Conservation (phyloP, 345 rosid species). For the Ceriops tagal region DNA sequence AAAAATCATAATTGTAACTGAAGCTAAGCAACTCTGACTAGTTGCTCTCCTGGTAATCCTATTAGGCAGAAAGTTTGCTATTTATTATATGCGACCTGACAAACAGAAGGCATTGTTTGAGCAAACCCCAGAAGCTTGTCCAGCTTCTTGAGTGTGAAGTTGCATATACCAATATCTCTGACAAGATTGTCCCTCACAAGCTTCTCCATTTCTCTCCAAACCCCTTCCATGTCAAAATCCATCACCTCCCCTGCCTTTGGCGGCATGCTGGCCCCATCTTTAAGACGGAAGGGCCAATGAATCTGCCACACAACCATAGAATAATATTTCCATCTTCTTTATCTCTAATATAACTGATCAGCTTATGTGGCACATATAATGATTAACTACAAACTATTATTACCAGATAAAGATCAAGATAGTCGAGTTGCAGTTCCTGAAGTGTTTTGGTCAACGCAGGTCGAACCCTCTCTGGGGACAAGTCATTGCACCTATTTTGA, state of each 20-base stretch:
- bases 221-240: slow-evolving; percentile 55
- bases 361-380: no score
- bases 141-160: slow-evolving; percentile 50
- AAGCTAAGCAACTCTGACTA: background rate
- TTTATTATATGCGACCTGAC: slow-evolving; percentile 29
- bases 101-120: slow-evolving; percentile 41
- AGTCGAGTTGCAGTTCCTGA: slow-evolving; percentile 50
- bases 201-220: slow-evolving; percentile 64
- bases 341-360: no score
- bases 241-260: slow-evolving; percentile 40
- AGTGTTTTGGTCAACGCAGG: slow-evolving; percentile 46
- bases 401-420: slow-evolving; percentile 55
- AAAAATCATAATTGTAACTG: background rate
- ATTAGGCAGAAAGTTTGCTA: no score
- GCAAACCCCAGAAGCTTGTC: slow-evolving; percentile 37
- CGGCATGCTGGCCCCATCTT: slow-evolving; percentile 50
- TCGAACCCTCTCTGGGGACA: slow-evolving; percentile 47
- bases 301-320: slow-evolving; percentile 28
- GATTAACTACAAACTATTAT: background rate
- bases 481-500: slow-evolving; percentile 42
- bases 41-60: no score
- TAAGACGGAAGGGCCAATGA: slow-evolving; percentile 54
- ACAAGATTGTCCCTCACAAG: slow-evolving; percentile 41
- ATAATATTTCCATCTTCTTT: background rate
- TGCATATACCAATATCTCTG: slow-evolving; percentile 45